Percentiles rank a stretch among this genome's conserved stretches.
These are phyloP conservation scores for Beverwykella pulmonaria DNA, from an alignment of 495 filamentous ascomycete species.

Conservation along the genomic window DNA sequence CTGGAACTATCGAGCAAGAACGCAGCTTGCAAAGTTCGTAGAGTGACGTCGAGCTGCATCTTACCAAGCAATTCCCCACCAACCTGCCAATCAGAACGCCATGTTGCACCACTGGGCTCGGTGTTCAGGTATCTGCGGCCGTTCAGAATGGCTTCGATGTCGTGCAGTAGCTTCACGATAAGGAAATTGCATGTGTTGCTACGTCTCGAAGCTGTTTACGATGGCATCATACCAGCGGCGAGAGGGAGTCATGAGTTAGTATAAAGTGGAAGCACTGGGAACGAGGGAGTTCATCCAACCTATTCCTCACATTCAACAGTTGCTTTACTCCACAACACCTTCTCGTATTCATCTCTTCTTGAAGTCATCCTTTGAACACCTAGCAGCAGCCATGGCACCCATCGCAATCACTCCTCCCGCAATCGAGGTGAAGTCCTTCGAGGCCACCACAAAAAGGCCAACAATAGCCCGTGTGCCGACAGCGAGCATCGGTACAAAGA, in stretches of 20 bases:
- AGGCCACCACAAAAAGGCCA: slow-evolving; percentile 7
- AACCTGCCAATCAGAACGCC: slow-evolving; percentile 10
- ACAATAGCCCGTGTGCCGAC: slow-evolving; percentile 11
- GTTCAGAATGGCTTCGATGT: neutral
- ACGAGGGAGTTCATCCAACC: neutral
- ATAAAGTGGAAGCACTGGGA: slow-evolving; percentile 4
- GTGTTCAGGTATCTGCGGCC: slow-evolving; percentile 11
- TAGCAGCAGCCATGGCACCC: slow-evolving; percentile 26
- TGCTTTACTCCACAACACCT: neutral
- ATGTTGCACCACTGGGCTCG: slow-evolving; percentile 1
- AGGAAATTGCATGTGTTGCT: slow-evolving; percentile 10
- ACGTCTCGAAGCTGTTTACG: neutral
- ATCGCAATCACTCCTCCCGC: slow-evolving; percentile 28
- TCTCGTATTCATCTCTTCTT: neutral
- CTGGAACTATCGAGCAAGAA: slow-evolving; percentile 2
- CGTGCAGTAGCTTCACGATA: slow-evolving; percentile 19
- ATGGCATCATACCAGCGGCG: slow-evolving; percentile 31
- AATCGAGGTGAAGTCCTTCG: slow-evolving; percentile 27
- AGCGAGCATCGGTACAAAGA: slow-evolving; percentile 40
- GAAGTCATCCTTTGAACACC: neutral
- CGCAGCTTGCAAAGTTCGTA: neutral
- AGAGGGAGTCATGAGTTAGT: neutral
- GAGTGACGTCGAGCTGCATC: slow-evolving; percentile 21
- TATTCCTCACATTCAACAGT: neutral
- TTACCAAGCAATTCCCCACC: neutral